phyloP scores from a whole-genome alignment of 2,329 filamentous ascomycete genomes.

The Monosporascus sp. region DNA sequence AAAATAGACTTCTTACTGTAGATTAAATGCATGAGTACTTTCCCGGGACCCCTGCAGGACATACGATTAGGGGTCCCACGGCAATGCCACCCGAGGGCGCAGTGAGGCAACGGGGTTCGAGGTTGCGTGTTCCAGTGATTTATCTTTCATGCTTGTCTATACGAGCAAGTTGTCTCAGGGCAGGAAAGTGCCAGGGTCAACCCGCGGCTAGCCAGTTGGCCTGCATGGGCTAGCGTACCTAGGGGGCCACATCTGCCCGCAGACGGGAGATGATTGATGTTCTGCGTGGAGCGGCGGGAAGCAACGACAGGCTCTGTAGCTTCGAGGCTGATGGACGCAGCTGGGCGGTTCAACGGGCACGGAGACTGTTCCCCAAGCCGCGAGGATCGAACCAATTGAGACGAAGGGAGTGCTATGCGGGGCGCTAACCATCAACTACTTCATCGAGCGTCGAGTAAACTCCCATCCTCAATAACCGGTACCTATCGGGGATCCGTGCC shows the following conservation, averaged over 20 bases:
- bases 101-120: slow-evolving; percentile 23
- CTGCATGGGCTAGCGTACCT: slow-evolving; percentile 22
- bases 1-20: slow-evolving; percentile 9
- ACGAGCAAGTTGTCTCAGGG: slow-evolving; percentile 18
- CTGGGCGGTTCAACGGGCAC: no score
- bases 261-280: slow-evolving; percentile 25
- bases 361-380: neutral
- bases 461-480: neutral
- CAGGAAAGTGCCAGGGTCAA: slow-evolving; percentile 19
- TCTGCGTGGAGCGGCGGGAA: slow-evolving; percentile 19
- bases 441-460: neutral
- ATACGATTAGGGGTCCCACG: slow-evolving; percentile 5
- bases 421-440: slow-evolving; percentile 5
- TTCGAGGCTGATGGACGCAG: slow-evolving; percentile 20
- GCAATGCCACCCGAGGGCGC: slow-evolving; percentile 17
- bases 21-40: slow-evolving; percentile 7
- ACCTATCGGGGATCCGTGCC: slow-evolving; percentile 19
- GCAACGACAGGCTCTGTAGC: slow-evolving; percentile 13
- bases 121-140: slow-evolving; percentile 26
- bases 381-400: slow-evolving; percentile 19
- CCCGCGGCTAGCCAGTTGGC: slow-evolving; percentile 26
- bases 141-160: slow-evolving; percentile 23
- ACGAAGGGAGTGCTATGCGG: slow-evolving; percentile 7
- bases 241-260: slow-evolving; percentile 20
- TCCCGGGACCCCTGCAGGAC: slow-evolving; percentile 17